These are phyloP conservation scores for Globisporangium carolinianum DNA, from an alignment of 352 stramenopile genomes.

Conservation along the genomic window DNA sequence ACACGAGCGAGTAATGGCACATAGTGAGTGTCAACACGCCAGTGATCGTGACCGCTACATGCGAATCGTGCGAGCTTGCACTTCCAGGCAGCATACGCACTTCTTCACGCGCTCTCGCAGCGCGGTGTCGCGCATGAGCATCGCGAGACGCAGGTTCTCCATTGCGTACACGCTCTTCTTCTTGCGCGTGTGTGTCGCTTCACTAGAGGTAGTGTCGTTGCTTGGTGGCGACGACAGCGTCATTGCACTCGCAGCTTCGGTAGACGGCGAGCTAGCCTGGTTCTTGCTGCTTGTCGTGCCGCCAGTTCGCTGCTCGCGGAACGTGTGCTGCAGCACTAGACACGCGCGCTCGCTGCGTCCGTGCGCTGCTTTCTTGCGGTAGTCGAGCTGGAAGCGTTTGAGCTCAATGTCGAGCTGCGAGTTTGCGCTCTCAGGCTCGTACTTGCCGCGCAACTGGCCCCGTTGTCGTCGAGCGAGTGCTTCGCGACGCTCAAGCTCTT, in stretches of 20 bases:
- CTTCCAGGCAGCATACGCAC: constrained; percentile 9
- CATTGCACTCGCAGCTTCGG: too few species aligned
- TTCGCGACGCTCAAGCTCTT: constrained; percentile 93
- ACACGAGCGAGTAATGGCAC: too few species aligned
- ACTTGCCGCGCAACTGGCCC: constrained; percentile 49
- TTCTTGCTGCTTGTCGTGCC: not conserved
- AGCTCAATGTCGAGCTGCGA: constrained; percentile 48
- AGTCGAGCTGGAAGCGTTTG: constrained; percentile 35
- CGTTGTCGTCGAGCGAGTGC: constrained; percentile 89
- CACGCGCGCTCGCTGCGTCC: constrained; percentile 9
- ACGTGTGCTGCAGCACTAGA: constrained; percentile 2
- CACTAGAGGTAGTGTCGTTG: not conserved
- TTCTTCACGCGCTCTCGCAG: constrained; percentile 31
- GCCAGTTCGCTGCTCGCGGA: not conserved
- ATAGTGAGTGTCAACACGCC: not conserved
- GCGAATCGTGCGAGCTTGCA: too few species aligned
- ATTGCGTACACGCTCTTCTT: constrained; percentile 43
- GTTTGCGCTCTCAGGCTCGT: constrained; percentile 30
- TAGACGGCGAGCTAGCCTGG: constrained; percentile 1
- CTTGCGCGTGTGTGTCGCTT: constrained; percentile 5
- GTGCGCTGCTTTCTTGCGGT: constrained; percentile 5
- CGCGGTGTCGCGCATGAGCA: constrained; percentile 35
- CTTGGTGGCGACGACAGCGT: too few species aligned
- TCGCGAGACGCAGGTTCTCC: constrained; percentile 53
- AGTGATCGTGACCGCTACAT: too few species aligned